Evolutionary conservation across 73 alveolate species (phyloP), one percentile per base, ranked within the genome.

Genomic region (Uronychia setigera): DNA sequence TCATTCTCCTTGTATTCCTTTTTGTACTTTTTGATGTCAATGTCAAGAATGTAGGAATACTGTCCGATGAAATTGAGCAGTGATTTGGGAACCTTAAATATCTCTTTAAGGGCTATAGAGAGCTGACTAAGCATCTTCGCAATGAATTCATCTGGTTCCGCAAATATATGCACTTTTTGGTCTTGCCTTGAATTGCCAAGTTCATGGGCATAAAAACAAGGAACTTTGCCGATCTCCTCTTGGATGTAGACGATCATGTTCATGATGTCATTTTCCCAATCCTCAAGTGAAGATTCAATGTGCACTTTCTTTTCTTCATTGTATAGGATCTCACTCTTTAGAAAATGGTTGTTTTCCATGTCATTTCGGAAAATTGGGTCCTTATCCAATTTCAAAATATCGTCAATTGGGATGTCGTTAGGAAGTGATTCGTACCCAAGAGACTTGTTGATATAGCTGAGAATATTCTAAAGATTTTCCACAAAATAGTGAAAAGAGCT

Each of bases 1-100:
- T 87, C 93, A 74, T 89, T 89, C 26, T 76, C 57, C 67, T 90
- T 90, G 81, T 90, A 90, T n/a, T 90, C 86, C 75, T 86, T 31
- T 80, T 90, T 90, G 77, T 83, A 85, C 77, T 80, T 81, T 80
- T 85, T 85, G 77, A 85, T 85, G 82, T 74, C 92, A 80, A 34
- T 80, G 13, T 85, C 92, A 29, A 90, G 78, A 29, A 90, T 79
- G 33, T 75, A 57, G 74, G 57, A 87, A 57, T 85, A 90, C 35
- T 79, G 33, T 29, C 30, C 29, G 1, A 87, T 74, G 29, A 85
- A 34, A 1, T 32, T 59, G 29, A 58, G 82, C 14, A 90, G 32
- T 1, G 60, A 26, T 33, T 85, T n/a, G 26, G 92, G 95, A 46
- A 90, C 32, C 33, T 29, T 74, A 31, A 74, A 90, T n/a, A 90